Evolutionary conservation across 306 rosid genomes (phyloP).

Genomic region (Arachis stenosperma): DNA sequence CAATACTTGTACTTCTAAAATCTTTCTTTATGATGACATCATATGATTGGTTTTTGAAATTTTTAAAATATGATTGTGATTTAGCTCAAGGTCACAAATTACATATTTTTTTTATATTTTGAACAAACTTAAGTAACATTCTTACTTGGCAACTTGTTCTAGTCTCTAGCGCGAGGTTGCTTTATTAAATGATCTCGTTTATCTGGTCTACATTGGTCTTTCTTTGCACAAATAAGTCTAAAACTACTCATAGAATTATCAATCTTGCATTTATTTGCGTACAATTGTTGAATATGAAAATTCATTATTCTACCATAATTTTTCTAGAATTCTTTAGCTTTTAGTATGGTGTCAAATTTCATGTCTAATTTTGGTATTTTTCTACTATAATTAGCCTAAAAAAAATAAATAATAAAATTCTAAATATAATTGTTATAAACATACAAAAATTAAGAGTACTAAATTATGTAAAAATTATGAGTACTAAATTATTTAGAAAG

Average conservation of each 20-base stretch:
- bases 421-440: no score
- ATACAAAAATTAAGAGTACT: no score
- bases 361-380: background rate
- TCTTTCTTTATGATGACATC: background rate
- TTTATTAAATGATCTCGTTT: background rate
- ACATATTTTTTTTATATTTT: background rate
- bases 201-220: background rate
- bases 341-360: background rate
- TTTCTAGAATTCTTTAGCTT: background rate
- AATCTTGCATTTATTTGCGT: background rate
- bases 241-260: no score
- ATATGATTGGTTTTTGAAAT: background rate
- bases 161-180: background rate
- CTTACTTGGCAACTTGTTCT: background rate
- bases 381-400: background rate
- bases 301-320: background rate
- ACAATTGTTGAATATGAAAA: background rate
- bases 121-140: background rate
- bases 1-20: background rate
- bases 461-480: no score
- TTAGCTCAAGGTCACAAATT: background rate
- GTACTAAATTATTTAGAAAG: no score
- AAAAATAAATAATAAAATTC: no score
- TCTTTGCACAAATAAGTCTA: background rate
- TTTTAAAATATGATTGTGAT: conserved; percentile 2